Evolutionary conservation across 139 green algal genomes (phyloP).

Genomic region (Cymbomonas tetramitiformis): DNA sequence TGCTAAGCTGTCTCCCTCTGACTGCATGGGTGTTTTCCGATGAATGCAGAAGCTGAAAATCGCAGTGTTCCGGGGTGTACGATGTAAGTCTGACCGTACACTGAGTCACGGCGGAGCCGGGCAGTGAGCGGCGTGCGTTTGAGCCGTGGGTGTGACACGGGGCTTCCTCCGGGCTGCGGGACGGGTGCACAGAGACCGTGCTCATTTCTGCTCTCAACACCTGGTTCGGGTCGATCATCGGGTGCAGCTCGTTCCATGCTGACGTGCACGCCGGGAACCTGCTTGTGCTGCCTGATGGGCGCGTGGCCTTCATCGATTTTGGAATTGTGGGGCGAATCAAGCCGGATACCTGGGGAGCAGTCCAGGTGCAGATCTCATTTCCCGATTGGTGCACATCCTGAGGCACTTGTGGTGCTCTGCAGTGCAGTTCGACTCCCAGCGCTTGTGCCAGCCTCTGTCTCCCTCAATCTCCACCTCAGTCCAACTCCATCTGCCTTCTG

Average conservation of each 20-base stretch:
- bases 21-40: no score
- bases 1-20: no score
- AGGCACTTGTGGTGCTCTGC: no score
- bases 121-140: no score
- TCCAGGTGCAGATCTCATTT: conserved; percentile 9
- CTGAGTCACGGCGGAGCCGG: no score
- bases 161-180: not conserved
- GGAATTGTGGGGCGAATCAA: conserved; percentile 77
- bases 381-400: not conserved
- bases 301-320: conserved; percentile 38
- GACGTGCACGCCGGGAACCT: conserved; percentile 92
- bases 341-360: conserved; percentile 25
- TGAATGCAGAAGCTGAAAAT: no score
- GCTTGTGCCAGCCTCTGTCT: no score
- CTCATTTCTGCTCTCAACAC: conserved; percentile 87
- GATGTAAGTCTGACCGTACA: no score
- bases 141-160: not conserved
- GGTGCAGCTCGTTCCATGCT: conserved; percentile 82
- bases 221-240: conserved; percentile 60
- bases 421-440: no score
- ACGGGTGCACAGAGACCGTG: conserved; percentile 23
- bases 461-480: no score
- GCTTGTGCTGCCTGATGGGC: conserved; percentile 54
- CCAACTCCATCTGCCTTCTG: no score
- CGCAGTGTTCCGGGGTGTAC: no score